These are phyloP conservation scores for Blastomyces percursus DNA, from an alignment of 2,329 filamentous ascomycete genomes.

Conservation along the genomic window DNA sequence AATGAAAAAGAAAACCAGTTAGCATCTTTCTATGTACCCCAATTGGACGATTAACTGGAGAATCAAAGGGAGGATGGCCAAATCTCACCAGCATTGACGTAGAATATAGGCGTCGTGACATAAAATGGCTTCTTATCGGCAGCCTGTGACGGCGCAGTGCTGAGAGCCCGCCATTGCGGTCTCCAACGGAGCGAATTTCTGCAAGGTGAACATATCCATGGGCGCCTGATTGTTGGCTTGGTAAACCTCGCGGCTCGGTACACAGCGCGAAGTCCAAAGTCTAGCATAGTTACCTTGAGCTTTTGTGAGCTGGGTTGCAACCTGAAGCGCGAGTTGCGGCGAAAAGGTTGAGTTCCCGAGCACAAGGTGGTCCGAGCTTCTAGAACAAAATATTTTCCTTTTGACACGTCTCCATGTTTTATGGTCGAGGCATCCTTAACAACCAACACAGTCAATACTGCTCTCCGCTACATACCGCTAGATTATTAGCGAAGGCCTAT, in stretches of 20 bases:
- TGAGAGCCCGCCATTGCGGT: constrained; percentile 16
- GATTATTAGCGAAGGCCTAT: background rate
- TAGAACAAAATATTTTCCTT: background rate
- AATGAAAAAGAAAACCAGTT: background rate
- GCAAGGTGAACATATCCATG: constrained; percentile 25
- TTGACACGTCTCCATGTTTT: background rate
- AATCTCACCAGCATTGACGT: constrained; percentile 78
- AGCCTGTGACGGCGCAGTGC: background rate
- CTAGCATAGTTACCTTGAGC: constrained; percentile 21
- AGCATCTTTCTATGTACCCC: background rate
- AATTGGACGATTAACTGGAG: background rate
- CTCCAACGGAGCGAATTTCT: constrained; percentile 16
- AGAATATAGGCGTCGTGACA: constrained; percentile 94
- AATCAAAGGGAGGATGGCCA: background rate
- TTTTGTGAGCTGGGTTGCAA: background rate
- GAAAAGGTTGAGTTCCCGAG: constrained; percentile 2
- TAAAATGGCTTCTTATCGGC: constrained; percentile 67
- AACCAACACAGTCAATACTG: background rate
- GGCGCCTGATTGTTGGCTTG: constrained; percentile 11
- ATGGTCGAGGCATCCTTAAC: background rate
- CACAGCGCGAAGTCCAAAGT: constrained; percentile 22
- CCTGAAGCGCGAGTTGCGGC: background rate
- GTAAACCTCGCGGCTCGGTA: constrained; percentile 22
- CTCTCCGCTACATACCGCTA: background rate
- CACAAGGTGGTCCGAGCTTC: constrained; percentile 8